Base-by-base conservation (phyloP, 1,284 basidiomycete genomes). In the Ustilago loliicola region DNA sequence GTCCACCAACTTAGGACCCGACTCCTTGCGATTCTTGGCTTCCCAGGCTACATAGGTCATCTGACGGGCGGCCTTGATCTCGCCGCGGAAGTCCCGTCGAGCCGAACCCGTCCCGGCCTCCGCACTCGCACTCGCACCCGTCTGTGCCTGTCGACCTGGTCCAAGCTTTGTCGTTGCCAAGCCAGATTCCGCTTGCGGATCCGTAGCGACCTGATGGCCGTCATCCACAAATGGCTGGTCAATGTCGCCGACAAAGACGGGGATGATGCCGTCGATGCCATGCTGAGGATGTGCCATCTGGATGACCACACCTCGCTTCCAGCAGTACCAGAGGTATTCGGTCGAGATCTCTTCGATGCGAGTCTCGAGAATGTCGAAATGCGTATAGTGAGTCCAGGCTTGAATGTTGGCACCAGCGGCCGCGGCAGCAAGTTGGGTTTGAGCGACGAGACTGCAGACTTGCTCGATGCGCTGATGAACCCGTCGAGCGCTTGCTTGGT, bases 41-140 rank as follows among this genome's bases (percentile, higher is more conserved):
- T 58, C 42, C 56, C 56, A 58, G 2, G 56, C 42, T 13, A 58
- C 56, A 34, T 32, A 58, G 17, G 42, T 58, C 56, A 58, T 58
- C 27, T 32, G 56, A 8, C 11, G 34, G 19, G 42, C 29, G 3
- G 40, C 56, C 34, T n/a, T 25, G 29, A 9, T 21, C n/a, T 58
- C 42, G 21, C 29, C 32, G 32, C 32, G 32, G 32, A 34, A 34
- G 32, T 36, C 3, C 23, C 27, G 30, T 50, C 3, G 38, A 15
- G 38, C 21, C 38, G 11, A 42, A 34, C 6, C 11, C 36, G 5
- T 42, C 21, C n/a, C 10, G n/a, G n/a, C n/a, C n/a, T n/a, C n/a
- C n/a, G n/a, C n/a, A n/a, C n/a, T n/a, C n/a, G n/a, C n/a, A n/a
- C n/a, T n/a, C n/a, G n/a, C n/a, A n/a, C n/a, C n/a, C n/a, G n/a